A percentile compares a stretch with the other conserved stretches of the same genome.
These are phyloP conservation scores for Didymellaceae sp. DNA, from an alignment of 2,329 filamentous ascomycete genomes.

Conservation along the genomic window DNA sequence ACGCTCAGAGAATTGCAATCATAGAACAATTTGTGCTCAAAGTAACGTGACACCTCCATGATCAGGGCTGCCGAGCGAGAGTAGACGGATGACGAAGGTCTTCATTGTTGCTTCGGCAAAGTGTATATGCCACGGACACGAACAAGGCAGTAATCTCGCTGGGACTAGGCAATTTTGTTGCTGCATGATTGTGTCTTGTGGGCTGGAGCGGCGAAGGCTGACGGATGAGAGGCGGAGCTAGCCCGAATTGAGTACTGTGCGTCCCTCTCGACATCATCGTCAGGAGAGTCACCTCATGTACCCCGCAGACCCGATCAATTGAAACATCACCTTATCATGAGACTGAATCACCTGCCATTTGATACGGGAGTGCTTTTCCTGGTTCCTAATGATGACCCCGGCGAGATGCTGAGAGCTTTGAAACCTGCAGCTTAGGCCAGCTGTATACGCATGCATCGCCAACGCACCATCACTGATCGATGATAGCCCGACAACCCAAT, in stretches of 20 bases:
- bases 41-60: neutral
- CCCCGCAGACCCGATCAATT: neutral
- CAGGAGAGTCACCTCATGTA: too few species aligned
- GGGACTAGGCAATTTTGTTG: neutral
- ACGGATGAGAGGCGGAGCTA: neutral
- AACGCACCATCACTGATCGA: constrained; percentile 2
- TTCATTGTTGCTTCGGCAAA: neutral
- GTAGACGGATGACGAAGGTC: neutral
- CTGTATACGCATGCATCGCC: constrained; percentile 11
- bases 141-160: neutral
- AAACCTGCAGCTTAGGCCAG: neutral
- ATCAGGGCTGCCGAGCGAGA: neutral
- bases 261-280: neutral
- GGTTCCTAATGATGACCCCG: too few species aligned
- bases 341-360: too few species aligned
- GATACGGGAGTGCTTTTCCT: too few species aligned
- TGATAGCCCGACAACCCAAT: too few species aligned
- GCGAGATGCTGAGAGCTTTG: neutral
- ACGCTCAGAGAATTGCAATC: neutral
- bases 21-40: constrained; percentile 3
- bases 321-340: too few species aligned
- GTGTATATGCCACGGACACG: neutral
- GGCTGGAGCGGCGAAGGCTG: neutral
- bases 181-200: neutral
- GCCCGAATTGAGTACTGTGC: neutral